Evolutionary conservation across 2,329 filamentous ascomycete genomes (phyloP).

Genomic region (Paraphoma sp.): DNA sequence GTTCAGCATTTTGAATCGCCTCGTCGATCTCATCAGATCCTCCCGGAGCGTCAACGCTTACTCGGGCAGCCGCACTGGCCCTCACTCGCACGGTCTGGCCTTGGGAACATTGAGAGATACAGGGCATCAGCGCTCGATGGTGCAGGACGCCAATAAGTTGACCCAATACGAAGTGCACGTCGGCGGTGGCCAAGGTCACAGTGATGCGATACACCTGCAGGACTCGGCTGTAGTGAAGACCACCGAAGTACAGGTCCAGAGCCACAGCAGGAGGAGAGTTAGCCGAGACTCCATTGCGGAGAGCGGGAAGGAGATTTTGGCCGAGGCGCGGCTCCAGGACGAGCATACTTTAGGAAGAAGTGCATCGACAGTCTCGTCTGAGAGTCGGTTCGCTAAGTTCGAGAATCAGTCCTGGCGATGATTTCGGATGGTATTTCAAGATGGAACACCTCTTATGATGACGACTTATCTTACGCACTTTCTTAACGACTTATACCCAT

Average conservation of each 20-base stretch:
- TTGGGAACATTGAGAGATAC: conserved; percentile 20
- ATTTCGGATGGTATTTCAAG: background rate
- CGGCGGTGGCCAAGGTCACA: conserved; percentile 12
- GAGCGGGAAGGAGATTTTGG: conserved; percentile 21
- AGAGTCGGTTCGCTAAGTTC: conserved; percentile 14
- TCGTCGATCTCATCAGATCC: conserved; percentile 8
- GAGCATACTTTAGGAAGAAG: conserved; percentile 14
- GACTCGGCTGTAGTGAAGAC: conserved; percentile 21
- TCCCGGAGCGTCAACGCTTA: conserved; percentile 13
- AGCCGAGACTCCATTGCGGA: conserved; percentile 15
- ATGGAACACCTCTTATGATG: too few relatives aligned
- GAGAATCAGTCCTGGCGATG: conserved; percentile 8
- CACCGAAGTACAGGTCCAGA: conserved; percentile 27
- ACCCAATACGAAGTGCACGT: conserved; percentile 24
- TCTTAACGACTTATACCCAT: too few relatives aligned
- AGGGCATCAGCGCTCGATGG: conserved; percentile 12
- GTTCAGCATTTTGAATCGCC: conserved; percentile 56
- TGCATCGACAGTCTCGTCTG: conserved; percentile 20
- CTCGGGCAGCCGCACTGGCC: conserved; percentile 13
- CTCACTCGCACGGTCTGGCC: conserved; percentile 8
- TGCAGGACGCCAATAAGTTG: conserved; percentile 7
- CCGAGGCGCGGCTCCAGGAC: conserved; percentile 9
- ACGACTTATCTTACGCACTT: too few relatives aligned
- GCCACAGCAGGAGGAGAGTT: conserved; percentile 20
- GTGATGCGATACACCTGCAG: conserved; percentile 5